Percentiles rank a stretch among this genome's conserved stretches.
Conservation (phyloP, 345 rosid genomes). For the Salix exigua region DNA sequence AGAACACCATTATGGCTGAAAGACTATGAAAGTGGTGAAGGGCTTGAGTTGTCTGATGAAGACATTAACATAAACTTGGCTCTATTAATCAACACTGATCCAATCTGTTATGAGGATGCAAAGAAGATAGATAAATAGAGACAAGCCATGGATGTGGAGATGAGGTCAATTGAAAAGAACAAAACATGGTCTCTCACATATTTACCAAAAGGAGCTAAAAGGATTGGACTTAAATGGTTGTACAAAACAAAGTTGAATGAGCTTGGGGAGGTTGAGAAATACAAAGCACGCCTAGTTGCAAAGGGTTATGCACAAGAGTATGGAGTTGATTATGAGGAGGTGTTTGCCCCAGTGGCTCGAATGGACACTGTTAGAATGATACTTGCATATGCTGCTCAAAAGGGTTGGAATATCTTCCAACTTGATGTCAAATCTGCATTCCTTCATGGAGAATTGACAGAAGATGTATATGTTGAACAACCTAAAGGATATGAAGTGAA, state of each 20-base stretch:
- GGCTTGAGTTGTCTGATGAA: not conserved
- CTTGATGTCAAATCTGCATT: too few relatives aligned
- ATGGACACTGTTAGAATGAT: not conserved
- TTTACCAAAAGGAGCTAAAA: too few relatives aligned
- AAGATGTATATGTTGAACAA: not conserved
- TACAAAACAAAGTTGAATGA: not conserved
- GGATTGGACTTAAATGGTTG: not conserved
- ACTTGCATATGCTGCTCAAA: conserved; percentile 1
- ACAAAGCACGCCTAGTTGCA: too few relatives aligned
- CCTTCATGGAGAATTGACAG: not conserved
- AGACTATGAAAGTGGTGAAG: not conserved
- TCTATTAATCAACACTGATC: not conserved
- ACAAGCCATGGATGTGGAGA: not conserved
- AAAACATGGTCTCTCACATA: too few relatives aligned
- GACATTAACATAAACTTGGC: not conserved
- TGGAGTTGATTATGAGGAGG: too few relatives aligned
- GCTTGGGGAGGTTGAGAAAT: not conserved
- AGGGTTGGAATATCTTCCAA: not conserved
- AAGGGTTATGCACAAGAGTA: too few relatives aligned
- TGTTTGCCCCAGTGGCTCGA: too few relatives aligned
- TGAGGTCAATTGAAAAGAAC: not conserved
- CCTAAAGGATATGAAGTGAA: not conserved
- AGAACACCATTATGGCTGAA: not conserved
- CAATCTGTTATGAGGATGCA: not conserved
- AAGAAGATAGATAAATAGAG: conserved; percentile 1